Base-by-base conservation (phyloP, 176 grass and related monocot species). In the Hsuehochloa calcarea region DNA sequence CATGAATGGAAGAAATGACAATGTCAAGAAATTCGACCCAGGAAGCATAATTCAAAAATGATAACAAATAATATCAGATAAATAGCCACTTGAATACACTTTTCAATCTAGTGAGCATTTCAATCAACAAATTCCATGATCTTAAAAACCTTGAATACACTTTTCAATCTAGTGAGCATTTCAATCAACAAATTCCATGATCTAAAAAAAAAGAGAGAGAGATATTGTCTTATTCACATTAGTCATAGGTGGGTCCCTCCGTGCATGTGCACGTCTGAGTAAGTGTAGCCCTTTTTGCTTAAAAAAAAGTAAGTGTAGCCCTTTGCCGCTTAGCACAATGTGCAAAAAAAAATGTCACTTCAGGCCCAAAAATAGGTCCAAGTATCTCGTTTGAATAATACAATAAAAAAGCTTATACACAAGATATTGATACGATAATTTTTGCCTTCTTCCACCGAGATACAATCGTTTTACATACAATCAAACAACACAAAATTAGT, bases 1-100 rank as follows among this genome's bases (percentile, higher is more conserved):
- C 38, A 66, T 47, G 66, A 55, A 83, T 72, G 47, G 75, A 70
- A 72, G 51, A 75, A 70, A 41, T 12, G 8, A 56, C 38, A 15
- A 59, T 78, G 55, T 72, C 20, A 40, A 47, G 65, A 70, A 49
- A 27, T 10, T 39, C 0, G 0, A 47, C 37, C n/a, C 43, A 46
- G 46, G 46, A 49, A 38, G 70, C 69, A 58, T 72, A 69, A 75
- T 46, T 65, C 62, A 46, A 68, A 80, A 34, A 78, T 73, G 71
- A 51, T 58, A 82, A 50, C 25, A 71, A 37, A 64, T 54, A 81
- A 34, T 5, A 68, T 76, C 45, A 6, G 65, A 71, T 19, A 71
- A 82, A 83, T 44, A 78, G 1, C 17, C 69, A 83, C 43, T 64
- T 64, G 41, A 81, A 38, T 68, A 11, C 47, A 52, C 20, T 47